Evolutionary conservation across 2,329 filamentous ascomycete genomes (phyloP).

Genomic region (Colletotrichum eleusines): DNA sequence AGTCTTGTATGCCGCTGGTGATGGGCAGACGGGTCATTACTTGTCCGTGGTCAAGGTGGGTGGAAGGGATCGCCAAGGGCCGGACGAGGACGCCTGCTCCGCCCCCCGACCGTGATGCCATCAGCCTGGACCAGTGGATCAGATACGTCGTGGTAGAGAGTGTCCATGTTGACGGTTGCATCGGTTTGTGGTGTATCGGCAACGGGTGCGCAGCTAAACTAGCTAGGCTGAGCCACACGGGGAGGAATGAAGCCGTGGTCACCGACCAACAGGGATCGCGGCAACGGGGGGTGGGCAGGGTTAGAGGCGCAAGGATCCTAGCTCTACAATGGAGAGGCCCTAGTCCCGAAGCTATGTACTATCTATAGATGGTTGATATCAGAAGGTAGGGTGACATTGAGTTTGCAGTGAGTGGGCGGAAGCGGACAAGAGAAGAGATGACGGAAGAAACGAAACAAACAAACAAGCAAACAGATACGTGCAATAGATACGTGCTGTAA

Average conservation of each 20-base stretch:
- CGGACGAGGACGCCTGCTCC: neutral
- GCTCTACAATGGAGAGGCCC: neutral
- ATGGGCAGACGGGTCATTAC: neutral
- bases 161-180: neutral
- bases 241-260: slow-evolving; percentile 7
- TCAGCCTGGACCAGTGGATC: neutral
- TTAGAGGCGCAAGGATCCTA: neutral
- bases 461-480: neutral
- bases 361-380: too few species aligned
- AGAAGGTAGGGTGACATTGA: neutral
- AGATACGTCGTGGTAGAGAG: neutral
- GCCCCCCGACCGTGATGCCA: neutral
- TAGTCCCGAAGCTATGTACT: neutral
- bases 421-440: neutral
- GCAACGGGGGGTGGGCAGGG: slow-evolving; percentile 3
- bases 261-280: slow-evolving; percentile 4
- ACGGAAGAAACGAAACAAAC: neutral
- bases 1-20: too few species aligned
- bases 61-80: neutral
- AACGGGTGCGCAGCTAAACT: neutral
- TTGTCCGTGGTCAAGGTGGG: neutral
- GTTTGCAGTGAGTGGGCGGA: neutral
- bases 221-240: slow-evolving; percentile 12
- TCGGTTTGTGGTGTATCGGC: neutral
- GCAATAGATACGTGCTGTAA: neutral